Evolutionary conservation across 2,329 filamentous ascomycete species (phyloP).

Genomic region (Lomentospora prolificans): DNA sequence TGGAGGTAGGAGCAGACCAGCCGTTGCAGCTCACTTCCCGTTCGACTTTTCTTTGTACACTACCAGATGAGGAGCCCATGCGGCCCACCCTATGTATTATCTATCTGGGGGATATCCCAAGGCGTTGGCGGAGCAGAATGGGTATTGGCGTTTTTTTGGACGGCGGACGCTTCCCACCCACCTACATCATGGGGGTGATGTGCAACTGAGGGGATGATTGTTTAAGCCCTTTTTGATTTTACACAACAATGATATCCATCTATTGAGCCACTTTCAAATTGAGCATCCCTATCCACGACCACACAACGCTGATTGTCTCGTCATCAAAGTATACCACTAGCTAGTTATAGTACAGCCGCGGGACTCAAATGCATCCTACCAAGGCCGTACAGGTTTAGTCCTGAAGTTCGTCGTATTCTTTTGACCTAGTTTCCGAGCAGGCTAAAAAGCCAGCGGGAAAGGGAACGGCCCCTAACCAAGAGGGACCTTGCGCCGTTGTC

Average conservation of each 20-base stretch:
- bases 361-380: too few species aligned
- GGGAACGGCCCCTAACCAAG: too few species aligned
- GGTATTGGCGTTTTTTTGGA: not conserved
- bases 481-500: too few species aligned
- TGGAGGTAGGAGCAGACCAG: slow-evolving; percentile 34
- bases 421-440: too few species aligned
- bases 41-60: not conserved
- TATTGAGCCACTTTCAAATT: too few species aligned
- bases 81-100: not conserved
- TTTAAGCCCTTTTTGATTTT: not conserved
- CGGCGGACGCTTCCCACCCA: not conserved
- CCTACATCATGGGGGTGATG: not conserved
- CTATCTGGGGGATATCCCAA: not conserved
- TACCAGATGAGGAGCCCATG: not conserved
- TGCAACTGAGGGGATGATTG: not conserved
- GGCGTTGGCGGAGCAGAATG: not conserved
- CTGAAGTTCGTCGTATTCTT: too few species aligned
- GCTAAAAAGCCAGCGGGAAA: too few species aligned
- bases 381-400: too few species aligned
- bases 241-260: not conserved
- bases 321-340: too few species aligned
- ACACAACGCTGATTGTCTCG: too few species aligned
- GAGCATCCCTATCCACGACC: too few species aligned
- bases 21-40: not conserved
- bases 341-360: too few species aligned